phyloP scores from a whole-genome alignment of 345 rosid species.

The Capsella bursapastoris region DNA sequence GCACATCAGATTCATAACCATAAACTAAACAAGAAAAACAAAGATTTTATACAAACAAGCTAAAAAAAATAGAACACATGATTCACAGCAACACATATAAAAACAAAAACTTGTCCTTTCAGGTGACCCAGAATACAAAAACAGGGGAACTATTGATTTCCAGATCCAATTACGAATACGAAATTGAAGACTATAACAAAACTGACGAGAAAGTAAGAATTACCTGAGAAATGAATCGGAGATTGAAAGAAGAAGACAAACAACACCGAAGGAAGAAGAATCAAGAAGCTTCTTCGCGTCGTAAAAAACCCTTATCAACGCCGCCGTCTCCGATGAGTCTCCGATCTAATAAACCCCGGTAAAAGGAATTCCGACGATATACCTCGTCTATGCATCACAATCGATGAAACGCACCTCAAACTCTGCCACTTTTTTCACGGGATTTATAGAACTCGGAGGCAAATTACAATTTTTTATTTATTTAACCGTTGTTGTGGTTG shows the following conservation, averaged over 20 bases:
- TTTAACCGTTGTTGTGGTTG: conserved; percentile 38
- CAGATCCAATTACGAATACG: conserved; percentile 32
- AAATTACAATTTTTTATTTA: neutral
- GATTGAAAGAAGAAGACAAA: conserved; percentile 21
- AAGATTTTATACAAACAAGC: neutral
- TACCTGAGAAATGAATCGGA: conserved; percentile 21
- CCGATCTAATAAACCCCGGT: conserved; percentile 16
- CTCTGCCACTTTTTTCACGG: conserved; percentile 8
- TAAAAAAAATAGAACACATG: neutral
- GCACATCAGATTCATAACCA: conserved; percentile 25
- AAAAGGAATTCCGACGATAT: conserved; percentile 30
- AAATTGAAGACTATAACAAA: neutral
- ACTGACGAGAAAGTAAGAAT: neutral
- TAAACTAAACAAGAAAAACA: neutral
- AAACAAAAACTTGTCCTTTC: neutral
- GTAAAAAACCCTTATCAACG: conserved; percentile 24
- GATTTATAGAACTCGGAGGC: conserved; percentile 1
- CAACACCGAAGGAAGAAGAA: neutral
- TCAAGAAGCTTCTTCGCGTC: conserved; percentile 23
- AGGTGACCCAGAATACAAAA: conserved; percentile 4
- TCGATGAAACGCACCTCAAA: conserved; percentile 24
- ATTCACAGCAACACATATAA: neutral
- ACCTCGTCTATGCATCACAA: conserved; percentile 39
- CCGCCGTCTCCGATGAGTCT: conserved; percentile 30
- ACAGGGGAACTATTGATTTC: neutral